phyloP scores from a whole-genome alignment of 1,284 basidiomycete species.

The Uromyces viciae-fabae region DNA sequence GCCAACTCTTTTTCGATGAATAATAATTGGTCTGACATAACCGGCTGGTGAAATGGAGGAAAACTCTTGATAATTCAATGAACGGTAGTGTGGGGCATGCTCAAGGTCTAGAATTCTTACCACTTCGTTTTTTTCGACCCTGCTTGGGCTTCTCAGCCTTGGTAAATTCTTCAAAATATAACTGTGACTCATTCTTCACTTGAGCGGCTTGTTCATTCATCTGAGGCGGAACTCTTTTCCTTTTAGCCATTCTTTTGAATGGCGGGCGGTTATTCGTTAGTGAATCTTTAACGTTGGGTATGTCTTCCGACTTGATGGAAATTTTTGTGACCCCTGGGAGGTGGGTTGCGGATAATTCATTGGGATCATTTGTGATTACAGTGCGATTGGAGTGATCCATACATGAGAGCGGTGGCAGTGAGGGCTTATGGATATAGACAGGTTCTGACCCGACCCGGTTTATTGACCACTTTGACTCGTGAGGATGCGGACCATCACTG shows the following conservation, averaged over 20 bases:
- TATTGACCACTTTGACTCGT: slow-evolving; percentile 1
- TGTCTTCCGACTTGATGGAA: neutral
- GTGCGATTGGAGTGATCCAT: neutral
- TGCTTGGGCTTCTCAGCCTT: slow-evolving; percentile 27
- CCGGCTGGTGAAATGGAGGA: slow-evolving; percentile 13
- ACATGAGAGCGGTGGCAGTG: neutral
- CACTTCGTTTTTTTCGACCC: slow-evolving; percentile 29
- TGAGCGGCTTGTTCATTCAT: neutral
- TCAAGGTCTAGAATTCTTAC: neutral
- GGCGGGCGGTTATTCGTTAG: neutral
- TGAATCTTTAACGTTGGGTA: neutral
- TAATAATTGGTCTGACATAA: slow-evolving; percentile 38
- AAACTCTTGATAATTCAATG: neutral
- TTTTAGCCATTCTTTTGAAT: slow-evolving; percentile 1
- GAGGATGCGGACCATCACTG: neutral
- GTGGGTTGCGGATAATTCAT: neutral
- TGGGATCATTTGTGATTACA: neutral
- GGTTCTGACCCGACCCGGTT: neutral
- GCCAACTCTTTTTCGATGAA: slow-evolving; percentile 25
- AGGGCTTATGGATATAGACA: slow-evolving; percentile 1
- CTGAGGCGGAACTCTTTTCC: neutral
- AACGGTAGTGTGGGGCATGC: too few species aligned
- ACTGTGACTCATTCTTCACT: neutral
- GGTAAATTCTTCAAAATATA: neutral
- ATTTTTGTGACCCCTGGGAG: neutral